Conservation (phyloP, 164 flowering plant species). For the Chimonanthus salicifolius region DNA sequence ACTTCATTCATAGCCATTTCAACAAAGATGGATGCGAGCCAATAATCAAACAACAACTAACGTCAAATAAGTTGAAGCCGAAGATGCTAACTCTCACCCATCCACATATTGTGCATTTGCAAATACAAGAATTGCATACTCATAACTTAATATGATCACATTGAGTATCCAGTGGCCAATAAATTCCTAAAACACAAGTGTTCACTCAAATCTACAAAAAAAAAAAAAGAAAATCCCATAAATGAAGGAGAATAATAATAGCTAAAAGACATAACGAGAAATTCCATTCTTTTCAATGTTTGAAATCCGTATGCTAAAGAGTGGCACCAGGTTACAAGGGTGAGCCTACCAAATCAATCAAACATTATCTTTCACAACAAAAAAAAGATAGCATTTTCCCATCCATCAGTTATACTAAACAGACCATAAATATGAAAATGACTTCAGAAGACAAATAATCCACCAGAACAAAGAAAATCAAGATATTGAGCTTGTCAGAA, state of each 20-base stretch:
- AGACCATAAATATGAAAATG: neutral
- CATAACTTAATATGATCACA: neutral
- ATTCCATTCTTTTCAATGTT: too few relatives aligned
- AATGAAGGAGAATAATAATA: neutral
- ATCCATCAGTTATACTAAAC: neutral
- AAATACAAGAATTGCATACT: neutral
- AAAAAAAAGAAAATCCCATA: neutral
- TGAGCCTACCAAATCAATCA: neutral
- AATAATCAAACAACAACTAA: neutral
- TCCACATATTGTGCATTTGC: neutral
- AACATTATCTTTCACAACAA: neutral
- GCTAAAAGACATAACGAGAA: neutral
- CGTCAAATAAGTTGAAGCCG: neutral
- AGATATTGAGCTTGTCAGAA: slow-evolving; percentile 19
- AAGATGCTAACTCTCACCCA: neutral
- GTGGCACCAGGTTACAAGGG: neutral
- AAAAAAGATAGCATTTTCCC: neutral
- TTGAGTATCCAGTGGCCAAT: neutral
- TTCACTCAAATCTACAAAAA: neutral
- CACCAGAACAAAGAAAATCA: slow-evolving; percentile 6
- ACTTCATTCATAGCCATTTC: too few relatives aligned
- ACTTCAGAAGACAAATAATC: neutral
- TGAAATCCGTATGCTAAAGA: neutral
- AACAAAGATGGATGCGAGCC: neutral
- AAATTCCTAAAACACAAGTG: neutral